Conservation (phyloP, 192 early-diverging fungal species). For the Gamsiella multidivaricata region DNA sequence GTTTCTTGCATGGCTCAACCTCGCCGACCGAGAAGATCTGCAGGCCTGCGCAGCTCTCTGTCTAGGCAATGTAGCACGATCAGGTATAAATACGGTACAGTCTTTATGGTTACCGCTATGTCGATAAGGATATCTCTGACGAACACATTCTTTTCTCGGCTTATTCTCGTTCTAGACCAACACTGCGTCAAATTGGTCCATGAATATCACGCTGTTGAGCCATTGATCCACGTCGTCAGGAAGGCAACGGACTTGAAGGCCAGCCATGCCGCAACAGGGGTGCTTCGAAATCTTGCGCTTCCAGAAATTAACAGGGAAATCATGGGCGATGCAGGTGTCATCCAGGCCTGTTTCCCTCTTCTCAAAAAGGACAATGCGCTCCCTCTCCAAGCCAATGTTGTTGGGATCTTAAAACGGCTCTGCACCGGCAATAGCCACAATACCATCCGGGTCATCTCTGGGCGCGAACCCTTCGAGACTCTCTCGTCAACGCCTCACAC, state of each 20-base stretch:
- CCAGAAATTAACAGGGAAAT: constrained; percentile 63
- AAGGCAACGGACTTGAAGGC: constrained; percentile 59
- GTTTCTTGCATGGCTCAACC: constrained; percentile 57
- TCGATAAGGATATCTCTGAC: neutral
- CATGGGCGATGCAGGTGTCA: constrained; percentile 62
- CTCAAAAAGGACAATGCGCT: constrained; percentile 65
- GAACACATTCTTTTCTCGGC: neutral
- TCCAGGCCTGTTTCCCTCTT: constrained; percentile 55
- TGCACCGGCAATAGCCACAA: constrained; percentile 54
- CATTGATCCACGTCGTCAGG: constrained; percentile 64
- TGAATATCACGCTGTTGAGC: constrained; percentile 63
- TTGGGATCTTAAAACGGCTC: constrained; percentile 67
- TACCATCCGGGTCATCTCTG: constrained; percentile 35
- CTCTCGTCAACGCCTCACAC: constrained; percentile 21
- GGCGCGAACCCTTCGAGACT: constrained; percentile 50
- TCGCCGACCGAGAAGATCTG: constrained; percentile 54
- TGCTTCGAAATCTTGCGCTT: constrained; percentile 76
- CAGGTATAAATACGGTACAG: constrained; percentile 40
- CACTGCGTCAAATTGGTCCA: constrained; percentile 72
- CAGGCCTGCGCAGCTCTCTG: constrained; percentile 69
- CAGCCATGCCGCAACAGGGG: constrained; percentile 71
- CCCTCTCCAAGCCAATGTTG: constrained; percentile 62
- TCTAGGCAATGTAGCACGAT: constrained; percentile 78
- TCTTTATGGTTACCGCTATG: neutral
- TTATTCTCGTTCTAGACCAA: constrained; percentile 54